Evolutionary conservation across 768 basidiomycete genomes (phyloP).

Genomic region (Phlegmacium glaucopus): DNA sequence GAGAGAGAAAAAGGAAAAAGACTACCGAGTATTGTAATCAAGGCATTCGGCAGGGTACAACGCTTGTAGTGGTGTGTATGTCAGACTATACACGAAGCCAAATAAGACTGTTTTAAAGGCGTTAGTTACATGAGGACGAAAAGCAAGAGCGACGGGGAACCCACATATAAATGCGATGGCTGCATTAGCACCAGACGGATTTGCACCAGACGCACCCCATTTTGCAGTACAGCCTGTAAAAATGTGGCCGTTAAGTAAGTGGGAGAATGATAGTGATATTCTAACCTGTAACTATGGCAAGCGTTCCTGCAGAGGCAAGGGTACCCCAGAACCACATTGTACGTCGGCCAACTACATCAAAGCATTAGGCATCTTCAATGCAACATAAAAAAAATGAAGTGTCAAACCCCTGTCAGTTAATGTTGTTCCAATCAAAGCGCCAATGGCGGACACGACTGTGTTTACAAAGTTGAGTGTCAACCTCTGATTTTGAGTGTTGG

Average conservation of each 20-base stretch:
- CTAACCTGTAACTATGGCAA: constrained; percentile 39
- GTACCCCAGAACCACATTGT: constrained; percentile 49
- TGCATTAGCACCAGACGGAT: constrained; percentile 37
- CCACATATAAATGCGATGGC: constrained; percentile 45
- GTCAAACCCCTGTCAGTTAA: constrained; percentile 36
- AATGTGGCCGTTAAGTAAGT: neutral
- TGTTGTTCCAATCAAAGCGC: constrained; percentile 38
- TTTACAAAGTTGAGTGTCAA: constrained; percentile 42
- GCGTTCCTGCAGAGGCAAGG: constrained; percentile 31
- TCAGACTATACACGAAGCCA: constrained; percentile 49
- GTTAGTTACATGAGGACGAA: constrained; percentile 5
- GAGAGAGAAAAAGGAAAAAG: neutral
- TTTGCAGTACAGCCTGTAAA: constrained; percentile 36
- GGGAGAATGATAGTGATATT: neutral
- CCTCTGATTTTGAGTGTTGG: constrained; percentile 34
- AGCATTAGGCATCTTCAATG: neutral
- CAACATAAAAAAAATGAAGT: neutral
- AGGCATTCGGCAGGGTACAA: constrained; percentile 55
- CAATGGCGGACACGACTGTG: constrained; percentile 36
- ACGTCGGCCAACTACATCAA: constrained; percentile 34
- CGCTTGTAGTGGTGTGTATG: constrained; percentile 59
- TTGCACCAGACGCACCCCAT: constrained; percentile 32
- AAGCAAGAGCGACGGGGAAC: constrained; percentile 8
- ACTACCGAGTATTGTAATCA: constrained; percentile 46
- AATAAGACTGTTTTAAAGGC: constrained; percentile 41